Evolutionary conservation across 75 land plant species (phyloP).

Genomic region (Cryptomeria japonica): DNA sequence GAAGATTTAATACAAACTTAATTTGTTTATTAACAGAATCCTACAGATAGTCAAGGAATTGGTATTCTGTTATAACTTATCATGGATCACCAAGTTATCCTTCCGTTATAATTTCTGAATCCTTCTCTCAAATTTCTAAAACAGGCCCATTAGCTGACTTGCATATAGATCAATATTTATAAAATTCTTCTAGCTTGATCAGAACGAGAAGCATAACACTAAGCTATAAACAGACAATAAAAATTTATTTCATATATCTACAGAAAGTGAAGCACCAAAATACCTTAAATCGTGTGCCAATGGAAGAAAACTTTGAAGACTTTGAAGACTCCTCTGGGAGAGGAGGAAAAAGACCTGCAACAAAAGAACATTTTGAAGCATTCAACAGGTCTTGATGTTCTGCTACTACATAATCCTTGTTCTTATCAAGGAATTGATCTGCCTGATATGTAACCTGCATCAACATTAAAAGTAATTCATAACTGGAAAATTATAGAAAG

Average conservation of each 20-base stretch:
- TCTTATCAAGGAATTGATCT: slow-evolving; percentile 85
- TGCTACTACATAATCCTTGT: slow-evolving; percentile 98
- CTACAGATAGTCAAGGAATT: background rate
- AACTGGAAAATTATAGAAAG: background rate
- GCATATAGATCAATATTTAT: background rate
- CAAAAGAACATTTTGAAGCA: slow-evolving; percentile 84
- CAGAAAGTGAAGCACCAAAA: background rate
- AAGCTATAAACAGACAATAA: background rate
- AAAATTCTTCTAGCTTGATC: background rate
- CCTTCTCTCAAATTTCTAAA: background rate
- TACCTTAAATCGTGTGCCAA: slow-evolving; percentile 98
- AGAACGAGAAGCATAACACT: background rate
- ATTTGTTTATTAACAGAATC: too few relatives aligned
- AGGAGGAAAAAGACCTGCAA: slow-evolving; percentile 76
- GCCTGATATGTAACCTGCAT: slow-evolving; percentile 91
- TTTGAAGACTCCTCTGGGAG: slow-evolving; percentile 74
- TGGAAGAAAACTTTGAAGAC: slow-evolving; percentile 95
- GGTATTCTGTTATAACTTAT: background rate
- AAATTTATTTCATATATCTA: background rate
- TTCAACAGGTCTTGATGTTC: slow-evolving; percentile 90
- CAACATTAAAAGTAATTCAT: background rate
- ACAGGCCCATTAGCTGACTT: background rate
- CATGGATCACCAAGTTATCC: background rate
- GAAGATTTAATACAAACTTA: background rate
- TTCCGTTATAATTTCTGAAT: background rate